Percentiles rank a stretch among this genome's conserved stretches.
Evolutionary conservation across 176 grass and related monocot species (phyloP).

Genomic region (Eragrostis curvula): DNA sequence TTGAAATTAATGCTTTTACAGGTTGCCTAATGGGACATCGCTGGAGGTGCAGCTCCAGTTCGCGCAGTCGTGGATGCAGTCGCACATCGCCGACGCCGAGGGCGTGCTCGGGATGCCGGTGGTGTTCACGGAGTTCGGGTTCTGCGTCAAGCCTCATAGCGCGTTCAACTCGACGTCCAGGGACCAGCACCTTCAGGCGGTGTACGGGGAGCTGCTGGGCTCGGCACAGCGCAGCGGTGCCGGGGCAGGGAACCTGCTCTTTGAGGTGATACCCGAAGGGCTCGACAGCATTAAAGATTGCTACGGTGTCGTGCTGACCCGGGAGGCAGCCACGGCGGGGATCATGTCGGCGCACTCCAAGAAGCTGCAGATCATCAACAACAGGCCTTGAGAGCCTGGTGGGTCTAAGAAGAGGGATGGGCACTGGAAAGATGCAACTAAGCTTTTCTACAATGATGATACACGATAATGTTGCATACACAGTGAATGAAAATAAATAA

Average conservation of each 20-base stretch:
- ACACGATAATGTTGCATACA: no score
- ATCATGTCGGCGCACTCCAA: constrained; percentile 65
- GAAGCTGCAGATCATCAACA: constrained; percentile 55
- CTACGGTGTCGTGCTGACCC: constrained; percentile 57
- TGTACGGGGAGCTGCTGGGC: constrained; percentile 49
- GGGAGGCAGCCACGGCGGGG: constrained; percentile 40
- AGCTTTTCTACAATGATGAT: not conserved
- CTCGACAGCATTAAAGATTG: constrained; percentile 75
- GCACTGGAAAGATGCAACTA: not conserved
- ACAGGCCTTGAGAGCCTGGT: constrained; percentile 57
- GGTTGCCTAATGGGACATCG: constrained; percentile 39
- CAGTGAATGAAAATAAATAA: no score
- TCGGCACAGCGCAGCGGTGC: constrained; percentile 58
- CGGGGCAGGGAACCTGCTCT: constrained; percentile 60
- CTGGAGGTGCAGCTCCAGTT: constrained; percentile 48
- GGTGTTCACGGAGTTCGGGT: constrained; percentile 68
- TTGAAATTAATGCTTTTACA: not conserved
- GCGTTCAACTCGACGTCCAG: constrained; percentile 56
- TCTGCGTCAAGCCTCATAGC: constrained; percentile 43
- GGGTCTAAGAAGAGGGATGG: constrained; percentile 53
- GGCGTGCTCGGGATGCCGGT: constrained; percentile 57
- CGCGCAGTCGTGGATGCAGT: constrained; percentile 52
- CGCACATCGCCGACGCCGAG: constrained; percentile 64
- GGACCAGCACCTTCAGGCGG: constrained; percentile 53
- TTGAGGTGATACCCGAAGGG: constrained; percentile 68